Percentiles rank a stretch among this genome's conserved stretches.
Evolutionary conservation across 805 yeast species (phyloP).

Genomic region (Pichia heedii): DNA sequence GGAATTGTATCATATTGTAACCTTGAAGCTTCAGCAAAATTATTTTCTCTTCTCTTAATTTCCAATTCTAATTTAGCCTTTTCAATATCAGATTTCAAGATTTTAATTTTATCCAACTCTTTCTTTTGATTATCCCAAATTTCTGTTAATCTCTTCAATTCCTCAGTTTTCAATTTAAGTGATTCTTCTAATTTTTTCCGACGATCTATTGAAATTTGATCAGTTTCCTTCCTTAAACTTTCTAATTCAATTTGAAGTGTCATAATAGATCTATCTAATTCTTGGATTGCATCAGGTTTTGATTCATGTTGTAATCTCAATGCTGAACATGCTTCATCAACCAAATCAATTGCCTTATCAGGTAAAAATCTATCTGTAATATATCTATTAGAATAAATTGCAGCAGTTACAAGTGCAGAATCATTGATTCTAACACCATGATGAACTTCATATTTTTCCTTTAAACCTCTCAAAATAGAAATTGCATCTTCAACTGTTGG

Average conservation of each 20-base stretch:
- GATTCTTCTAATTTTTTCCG: constrained; percentile 64
- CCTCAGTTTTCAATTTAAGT: constrained; percentile 51
- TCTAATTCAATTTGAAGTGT: constrained; percentile 93
- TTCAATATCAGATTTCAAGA: constrained; percentile 75
- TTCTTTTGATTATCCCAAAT: constrained; percentile 81
- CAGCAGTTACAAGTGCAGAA: constrained; percentile 88
- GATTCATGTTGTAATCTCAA: constrained; percentile 92
- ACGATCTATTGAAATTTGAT: constrained; percentile 72
- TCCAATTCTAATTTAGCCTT: constrained; percentile 78
- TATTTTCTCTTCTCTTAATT: constrained; percentile 72
- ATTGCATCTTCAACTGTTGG: constrained; percentile 89
- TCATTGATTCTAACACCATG: constrained; percentile 96
- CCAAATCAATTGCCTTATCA: constrained; percentile 92
- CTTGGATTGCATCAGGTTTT: constrained; percentile 89
- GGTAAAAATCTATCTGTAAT: constrained; percentile 93
- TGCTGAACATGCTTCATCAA: constrained; percentile 95
- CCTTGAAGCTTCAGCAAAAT: constrained; percentile 83
- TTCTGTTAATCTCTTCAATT: constrained; percentile 61
- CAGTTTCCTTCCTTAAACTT: constrained; percentile 87
- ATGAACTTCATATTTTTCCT: constrained; percentile 90
- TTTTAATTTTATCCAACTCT: constrained; percentile 69
- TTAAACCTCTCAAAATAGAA: constrained; percentile 93
- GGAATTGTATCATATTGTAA: constrained; percentile 86
- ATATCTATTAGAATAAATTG: constrained; percentile 63
- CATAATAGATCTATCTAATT: constrained; percentile 80